Conservation (phyloP, 768 basidiomycete genomes). For the Podaxis rugospora region DNA sequence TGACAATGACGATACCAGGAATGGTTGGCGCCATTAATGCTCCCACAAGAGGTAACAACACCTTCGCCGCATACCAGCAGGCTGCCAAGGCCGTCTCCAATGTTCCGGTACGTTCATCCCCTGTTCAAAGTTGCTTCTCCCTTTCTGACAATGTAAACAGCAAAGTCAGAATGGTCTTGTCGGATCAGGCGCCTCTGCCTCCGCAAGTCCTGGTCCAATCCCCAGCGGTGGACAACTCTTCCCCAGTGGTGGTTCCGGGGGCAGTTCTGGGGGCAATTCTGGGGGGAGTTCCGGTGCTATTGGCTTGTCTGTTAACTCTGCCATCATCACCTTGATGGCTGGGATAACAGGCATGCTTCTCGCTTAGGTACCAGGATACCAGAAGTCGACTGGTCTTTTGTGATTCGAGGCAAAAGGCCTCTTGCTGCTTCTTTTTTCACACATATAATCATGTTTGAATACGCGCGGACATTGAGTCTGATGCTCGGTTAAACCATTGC, state of each 20-base stretch:
- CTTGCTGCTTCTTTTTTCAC: not conserved
- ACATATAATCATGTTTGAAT: not conserved
- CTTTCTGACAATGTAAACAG: constrained; percentile 17
- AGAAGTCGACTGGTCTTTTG: not conserved
- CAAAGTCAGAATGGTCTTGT: constrained; percentile 37
- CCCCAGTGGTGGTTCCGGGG: constrained; percentile 15
- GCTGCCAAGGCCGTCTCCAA: constrained; percentile 25
- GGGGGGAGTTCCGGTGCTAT: not conserved
- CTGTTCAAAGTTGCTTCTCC: not conserved
- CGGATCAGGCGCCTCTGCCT: constrained; percentile 45
- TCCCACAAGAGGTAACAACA: constrained; percentile 39
- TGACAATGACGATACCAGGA: constrained; percentile 17
- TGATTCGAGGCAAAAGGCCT: not conserved
- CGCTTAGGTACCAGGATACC: constrained; percentile 3
- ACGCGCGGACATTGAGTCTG: not conserved
- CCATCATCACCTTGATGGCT: not conserved
- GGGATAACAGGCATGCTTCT: constrained; percentile 4
- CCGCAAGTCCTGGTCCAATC: constrained; percentile 36
- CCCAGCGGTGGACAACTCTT: constrained; percentile 26
- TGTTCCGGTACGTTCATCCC: constrained; percentile 27
- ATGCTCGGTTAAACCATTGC: not conserved
- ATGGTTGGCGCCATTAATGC: constrained; percentile 55
- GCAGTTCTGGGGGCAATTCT: not conserved
- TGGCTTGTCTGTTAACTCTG: not conserved
- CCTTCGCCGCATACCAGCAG: constrained; percentile 31